phyloP scores from a whole-genome alignment of 2,329 filamentous ascomycete species.

The Stachybotrys chartarum region DNA sequence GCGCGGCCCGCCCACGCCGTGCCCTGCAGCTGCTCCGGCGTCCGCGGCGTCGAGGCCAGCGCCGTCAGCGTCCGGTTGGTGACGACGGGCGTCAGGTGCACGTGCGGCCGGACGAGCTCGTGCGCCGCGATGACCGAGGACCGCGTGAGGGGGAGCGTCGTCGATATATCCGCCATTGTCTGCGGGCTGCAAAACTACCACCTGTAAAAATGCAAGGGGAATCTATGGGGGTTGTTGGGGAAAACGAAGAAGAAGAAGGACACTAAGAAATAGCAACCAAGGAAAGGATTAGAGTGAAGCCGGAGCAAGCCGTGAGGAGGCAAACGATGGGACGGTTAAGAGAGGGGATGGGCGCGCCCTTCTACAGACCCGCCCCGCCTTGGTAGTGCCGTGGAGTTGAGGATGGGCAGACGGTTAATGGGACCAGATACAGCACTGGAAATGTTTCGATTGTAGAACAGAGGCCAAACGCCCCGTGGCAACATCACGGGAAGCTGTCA shows the following conservation, averaged over 20 bases:
- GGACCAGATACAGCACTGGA: too few relatives aligned
- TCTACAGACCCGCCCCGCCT: neutral
- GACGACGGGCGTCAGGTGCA: slow-evolving; percentile 78
- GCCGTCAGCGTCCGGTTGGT: slow-evolving; percentile 68
- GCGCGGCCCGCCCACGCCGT: slow-evolving; percentile 48
- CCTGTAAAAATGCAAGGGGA: neutral
- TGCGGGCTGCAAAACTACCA: neutral
- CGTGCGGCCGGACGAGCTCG: slow-evolving; percentile 61
- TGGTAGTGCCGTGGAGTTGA: too few relatives aligned
- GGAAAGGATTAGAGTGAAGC: too few relatives aligned
- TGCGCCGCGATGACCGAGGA: slow-evolving; percentile 66
- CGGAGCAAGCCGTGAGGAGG: too few relatives aligned
- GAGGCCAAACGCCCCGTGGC: too few relatives aligned
- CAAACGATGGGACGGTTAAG: too few relatives aligned
- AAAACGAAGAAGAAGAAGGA: too few relatives aligned
- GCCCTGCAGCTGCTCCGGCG: slow-evolving; percentile 40
- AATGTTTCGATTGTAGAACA: too few relatives aligned
- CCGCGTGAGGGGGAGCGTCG: slow-evolving; percentile 60
- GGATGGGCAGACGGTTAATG: too few relatives aligned
- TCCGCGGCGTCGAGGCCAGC: slow-evolving; percentile 67
- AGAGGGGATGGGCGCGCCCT: neutral
- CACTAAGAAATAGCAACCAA: too few relatives aligned
- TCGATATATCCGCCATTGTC: slow-evolving; percentile 45
- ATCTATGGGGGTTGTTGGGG: too few relatives aligned
- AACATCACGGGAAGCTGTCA: too few relatives aligned